Evolutionary conservation across 108 stramenopile genomes (phyloP), one percentile per base, ranked within the genome.

Genomic region (Aurantiochytrium sp.): DNA sequence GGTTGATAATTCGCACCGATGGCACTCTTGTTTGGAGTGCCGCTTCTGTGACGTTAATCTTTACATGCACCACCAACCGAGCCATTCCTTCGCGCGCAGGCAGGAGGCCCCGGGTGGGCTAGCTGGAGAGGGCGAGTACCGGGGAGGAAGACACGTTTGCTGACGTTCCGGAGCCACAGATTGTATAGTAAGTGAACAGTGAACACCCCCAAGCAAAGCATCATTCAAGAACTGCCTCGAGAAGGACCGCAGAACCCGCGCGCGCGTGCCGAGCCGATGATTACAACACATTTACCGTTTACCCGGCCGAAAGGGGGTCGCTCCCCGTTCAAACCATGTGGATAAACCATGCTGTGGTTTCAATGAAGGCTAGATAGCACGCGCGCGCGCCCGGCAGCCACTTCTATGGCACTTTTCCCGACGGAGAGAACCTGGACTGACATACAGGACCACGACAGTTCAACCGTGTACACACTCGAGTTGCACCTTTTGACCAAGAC

Each of bases 11-110:
- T 81, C 73, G 73, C 50, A 81, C 45, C 73, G 45, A 48, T 81
- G 73, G 39, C 39, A 1, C 34, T 34, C 42, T 27, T 42, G 39
- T 48, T 37, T 81, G 12, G 73, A 48, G 30, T n/a, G 45, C 39
- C 73, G 19, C 59, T 52, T 30, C 59, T 65, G 59, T 65, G 59
- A 65, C 73, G 73, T 27, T 48, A 81, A 65, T 12, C 6, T 27
- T 81, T 48, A 81, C 73, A 81, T 81, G 73, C 73, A 81, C 73
- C 73, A 81, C 73, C 73, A 81, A 81, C 73, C 30, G 73, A 81
- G 73, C 45, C 73, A 81, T 39, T 32, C 22, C 3, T 8, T 15
- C 15, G 50, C 12, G 50, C 15, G 50, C 50, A 17, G 17, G 50
- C 8, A 65, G 19, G 32, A 30, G 34, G 10, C 22, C 8, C 59